phyloP scores from a whole-genome alignment of 345 rosid species.

The Salix koriyanagi region DNA sequence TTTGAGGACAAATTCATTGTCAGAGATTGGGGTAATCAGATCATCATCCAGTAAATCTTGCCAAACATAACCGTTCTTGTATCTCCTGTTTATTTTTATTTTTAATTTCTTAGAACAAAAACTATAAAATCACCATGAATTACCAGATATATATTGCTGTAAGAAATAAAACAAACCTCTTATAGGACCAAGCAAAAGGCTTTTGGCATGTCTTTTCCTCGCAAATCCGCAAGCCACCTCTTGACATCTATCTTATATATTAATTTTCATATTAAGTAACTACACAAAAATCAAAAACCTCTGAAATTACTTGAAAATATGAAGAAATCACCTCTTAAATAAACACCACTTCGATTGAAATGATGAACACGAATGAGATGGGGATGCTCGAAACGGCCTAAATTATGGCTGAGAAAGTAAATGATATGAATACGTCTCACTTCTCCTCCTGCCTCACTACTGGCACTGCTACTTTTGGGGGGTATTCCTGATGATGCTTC shows the following conservation, averaged over 20 bases:
- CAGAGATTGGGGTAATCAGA: conserved; percentile 67
- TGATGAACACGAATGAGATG: conserved; percentile 69
- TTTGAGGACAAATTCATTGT: conserved; percentile 67
- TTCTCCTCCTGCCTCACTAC: conserved; percentile 31
- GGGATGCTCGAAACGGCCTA: conserved; percentile 60
- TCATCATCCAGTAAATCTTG: conserved; percentile 72
- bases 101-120: background rate
- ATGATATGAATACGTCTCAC: conserved; percentile 55
- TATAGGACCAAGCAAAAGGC: conserved; percentile 72
- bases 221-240: conserved; percentile 62
- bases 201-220: conserved; percentile 67
- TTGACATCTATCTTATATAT: conserved; percentile 52
- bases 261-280: background rate
- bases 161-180: conserved; percentile 38
- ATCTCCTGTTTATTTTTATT: conserved; percentile 39
- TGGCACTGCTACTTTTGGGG: background rate
- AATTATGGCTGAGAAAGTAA: conserved; percentile 52
- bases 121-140: background rate
- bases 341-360: conserved; percentile 44
- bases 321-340: conserved; percentile 47
- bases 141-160: background rate
- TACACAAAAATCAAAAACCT: background rate
- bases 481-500: conserved; percentile 1
- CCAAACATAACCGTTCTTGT: conserved; percentile 67
- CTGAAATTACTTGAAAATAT: background rate